Conservation (phyloP, 495 filamentous ascomycete species). For the Neurospora tetraspora region DNA sequence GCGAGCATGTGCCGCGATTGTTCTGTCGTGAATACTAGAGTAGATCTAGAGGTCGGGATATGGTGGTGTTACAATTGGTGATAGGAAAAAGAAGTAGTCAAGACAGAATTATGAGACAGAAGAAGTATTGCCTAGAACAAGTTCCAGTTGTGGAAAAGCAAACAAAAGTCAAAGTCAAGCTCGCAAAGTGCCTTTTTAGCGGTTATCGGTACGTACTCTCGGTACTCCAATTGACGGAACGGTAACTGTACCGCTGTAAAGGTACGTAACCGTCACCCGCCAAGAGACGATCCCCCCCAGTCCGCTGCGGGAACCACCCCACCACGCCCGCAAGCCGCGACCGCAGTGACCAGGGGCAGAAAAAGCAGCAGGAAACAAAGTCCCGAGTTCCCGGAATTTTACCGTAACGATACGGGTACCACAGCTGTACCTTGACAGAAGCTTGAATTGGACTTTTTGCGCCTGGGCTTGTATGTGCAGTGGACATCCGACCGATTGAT, state of each 20-base stretch:
- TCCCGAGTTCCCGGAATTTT: background rate
- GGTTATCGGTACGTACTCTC: background rate
- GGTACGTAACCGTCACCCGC: background rate
- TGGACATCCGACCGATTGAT: background rate
- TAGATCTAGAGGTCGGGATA: background rate
- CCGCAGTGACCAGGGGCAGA: background rate
- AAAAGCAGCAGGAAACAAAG: background rate
- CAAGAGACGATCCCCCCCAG: background rate
- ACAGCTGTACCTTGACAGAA: background rate
- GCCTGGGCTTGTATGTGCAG: background rate
- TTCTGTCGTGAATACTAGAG: background rate
- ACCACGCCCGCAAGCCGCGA: background rate
- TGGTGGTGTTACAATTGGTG: background rate
- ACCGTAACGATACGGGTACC: background rate
- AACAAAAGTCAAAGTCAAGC: background rate
- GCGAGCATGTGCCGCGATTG: too few species aligned
- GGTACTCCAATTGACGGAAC: background rate
- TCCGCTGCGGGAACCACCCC: background rate
- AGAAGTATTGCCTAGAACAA: background rate
- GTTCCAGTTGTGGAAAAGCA: background rate
- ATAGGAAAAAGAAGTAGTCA: background rate
- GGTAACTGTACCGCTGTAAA: background rate
- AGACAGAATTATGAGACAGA: background rate
- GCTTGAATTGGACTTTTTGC: background rate
- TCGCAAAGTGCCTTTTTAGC: background rate